These are phyloP conservation scores for Mitragyna speciosa DNA, from an alignment of 257 asterid genomes.

Conservation along the genomic window DNA sequence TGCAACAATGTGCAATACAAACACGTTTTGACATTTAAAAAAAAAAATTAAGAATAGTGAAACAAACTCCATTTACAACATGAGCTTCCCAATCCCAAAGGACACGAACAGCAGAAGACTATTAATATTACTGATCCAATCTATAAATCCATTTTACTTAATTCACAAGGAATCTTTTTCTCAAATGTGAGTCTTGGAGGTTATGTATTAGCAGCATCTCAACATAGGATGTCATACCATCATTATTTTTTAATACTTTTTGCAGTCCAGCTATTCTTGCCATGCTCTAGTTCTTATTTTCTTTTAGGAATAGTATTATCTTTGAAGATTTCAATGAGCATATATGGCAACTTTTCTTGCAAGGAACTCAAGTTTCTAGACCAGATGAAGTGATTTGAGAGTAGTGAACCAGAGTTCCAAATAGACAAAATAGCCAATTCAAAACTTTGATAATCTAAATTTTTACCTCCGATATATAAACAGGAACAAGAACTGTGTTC, in stretches of 20 bases:
- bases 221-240: not conserved
- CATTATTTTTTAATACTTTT: not conserved
- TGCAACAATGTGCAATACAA: not conserved
- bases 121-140: not conserved
- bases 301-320: not conserved
- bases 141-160: not conserved
- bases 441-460: constrained; percentile 10
- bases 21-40: not conserved
- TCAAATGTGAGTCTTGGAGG: not conserved
- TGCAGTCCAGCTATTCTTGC: not conserved
- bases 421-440: not conserved
- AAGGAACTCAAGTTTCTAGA: not conserved
- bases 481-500: constrained; percentile 85
- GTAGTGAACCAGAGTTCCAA: not conserved
- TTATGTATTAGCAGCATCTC: constrained; percentile 7
- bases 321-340: not conserved
- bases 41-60: not conserved
- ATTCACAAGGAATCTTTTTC: not conserved
- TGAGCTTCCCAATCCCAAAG: not conserved
- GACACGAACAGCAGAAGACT: not conserved
- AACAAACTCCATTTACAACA: too few species aligned
- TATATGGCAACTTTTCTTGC: not conserved
- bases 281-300: not conserved
- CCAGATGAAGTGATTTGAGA: not conserved
- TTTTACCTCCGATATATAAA: constrained; percentile 84